Conservation (phyloP, 441 rosid species). For the Mallotus repandus region DNA sequence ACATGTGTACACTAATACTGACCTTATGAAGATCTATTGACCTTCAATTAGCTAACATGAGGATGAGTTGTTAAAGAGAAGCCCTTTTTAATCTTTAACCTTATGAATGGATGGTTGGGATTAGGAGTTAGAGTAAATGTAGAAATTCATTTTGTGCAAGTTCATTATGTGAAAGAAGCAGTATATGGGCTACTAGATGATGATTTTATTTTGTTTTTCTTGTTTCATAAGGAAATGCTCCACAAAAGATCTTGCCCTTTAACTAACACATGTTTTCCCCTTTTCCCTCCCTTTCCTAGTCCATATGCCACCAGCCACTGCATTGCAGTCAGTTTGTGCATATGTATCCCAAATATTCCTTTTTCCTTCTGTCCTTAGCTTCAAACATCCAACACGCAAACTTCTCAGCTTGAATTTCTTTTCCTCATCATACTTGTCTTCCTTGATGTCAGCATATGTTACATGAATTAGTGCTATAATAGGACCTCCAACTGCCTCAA, state of each 20-base stretch:
- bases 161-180: no score
- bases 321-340: conserved; percentile 72
- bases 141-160: no score
- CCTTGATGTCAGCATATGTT: conserved; percentile 22
- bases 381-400: conserved; percentile 70
- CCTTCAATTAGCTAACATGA: no score
- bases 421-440: conserved; percentile 46
- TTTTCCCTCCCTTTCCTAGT: conserved; percentile 60
- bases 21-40: no score
- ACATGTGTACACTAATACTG: no score
- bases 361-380: conserved; percentile 36
- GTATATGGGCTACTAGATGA: no score
- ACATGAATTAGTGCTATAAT: conserved; percentile 61
- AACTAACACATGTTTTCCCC: conserved; percentile 35
- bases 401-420: conserved; percentile 60
- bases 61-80: no score
- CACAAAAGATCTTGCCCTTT: conserved; percentile 57
- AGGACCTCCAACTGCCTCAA: conserved; percentile 88
- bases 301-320: conserved; percentile 85
- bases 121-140: no score
- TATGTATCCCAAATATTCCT: conserved; percentile 60
- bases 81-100: no score
- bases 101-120: no score
- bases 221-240: conserved; percentile 79
- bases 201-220: no score